Evolutionary conservation across 225 moss, liverwort and hornwort species (phyloP).

Genomic region (Physcomitrellopsis africana): DNA sequence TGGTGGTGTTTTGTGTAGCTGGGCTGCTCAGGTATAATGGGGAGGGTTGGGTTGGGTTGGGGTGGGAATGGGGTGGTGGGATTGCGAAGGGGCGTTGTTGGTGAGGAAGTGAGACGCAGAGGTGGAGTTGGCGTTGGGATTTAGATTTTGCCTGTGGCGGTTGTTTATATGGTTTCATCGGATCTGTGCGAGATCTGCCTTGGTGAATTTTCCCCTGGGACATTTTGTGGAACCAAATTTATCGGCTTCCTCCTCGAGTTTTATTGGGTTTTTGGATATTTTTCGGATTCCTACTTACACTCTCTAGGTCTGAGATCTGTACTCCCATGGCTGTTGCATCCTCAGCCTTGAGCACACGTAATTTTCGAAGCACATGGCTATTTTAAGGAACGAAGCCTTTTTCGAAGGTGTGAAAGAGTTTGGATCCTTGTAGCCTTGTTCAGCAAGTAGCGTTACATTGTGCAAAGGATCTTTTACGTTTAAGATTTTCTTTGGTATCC

Average conservation of each 20-base stretch:
- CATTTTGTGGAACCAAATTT: not conserved
- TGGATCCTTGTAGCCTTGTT: not conserved
- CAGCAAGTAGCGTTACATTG: not conserved
- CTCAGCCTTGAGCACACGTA: not conserved
- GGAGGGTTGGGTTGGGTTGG: no score
- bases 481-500: not conserved
- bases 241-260: slow-evolving; percentile 22
- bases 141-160: not conserved
- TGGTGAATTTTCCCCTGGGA: not conserved
- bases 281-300: no score
- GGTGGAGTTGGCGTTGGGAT: not conserved
- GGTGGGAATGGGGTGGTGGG: no score
- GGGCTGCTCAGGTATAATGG: no score
- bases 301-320: slow-evolving; percentile 10
- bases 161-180: not conserved
- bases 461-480: not conserved
- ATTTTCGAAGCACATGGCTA: not conserved
- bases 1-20: no score
- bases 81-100: no score
- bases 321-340: not conserved
- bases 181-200: not conserved
- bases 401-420: not conserved
- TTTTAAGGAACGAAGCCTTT: no score
- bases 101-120: not conserved
- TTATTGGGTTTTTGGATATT: not conserved